Conservation (phyloP, 1,284 basidiomycete genomes). For the Boletus sp. region DNA sequence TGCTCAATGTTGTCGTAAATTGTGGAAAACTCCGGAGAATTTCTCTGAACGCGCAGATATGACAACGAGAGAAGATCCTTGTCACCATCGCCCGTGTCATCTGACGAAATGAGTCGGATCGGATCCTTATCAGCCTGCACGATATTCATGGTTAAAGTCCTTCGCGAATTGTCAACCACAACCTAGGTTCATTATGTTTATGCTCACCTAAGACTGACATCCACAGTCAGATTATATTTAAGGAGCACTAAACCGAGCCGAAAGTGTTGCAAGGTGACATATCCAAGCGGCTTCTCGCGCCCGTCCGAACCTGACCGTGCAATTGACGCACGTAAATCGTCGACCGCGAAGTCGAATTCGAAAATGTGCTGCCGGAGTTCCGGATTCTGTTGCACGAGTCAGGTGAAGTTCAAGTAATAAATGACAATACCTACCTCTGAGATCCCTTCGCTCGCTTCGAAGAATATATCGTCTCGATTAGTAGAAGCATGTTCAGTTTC, state of each 20-base stretch:
- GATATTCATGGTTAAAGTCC: conserved; percentile 69
- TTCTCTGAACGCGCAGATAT: conserved; percentile 79
- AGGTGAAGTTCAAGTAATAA: conserved; percentile 9
- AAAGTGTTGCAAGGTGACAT: conserved; percentile 81
- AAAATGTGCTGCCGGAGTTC: conserved; percentile 82
- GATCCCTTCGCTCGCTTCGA: conserved; percentile 68
- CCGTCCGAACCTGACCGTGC: conserved; percentile 65
- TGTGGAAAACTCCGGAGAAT: conserved; percentile 84
- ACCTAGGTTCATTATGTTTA: not conserved
- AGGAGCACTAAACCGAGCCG: conserved; percentile 69
- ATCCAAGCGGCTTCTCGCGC: conserved; percentile 71
- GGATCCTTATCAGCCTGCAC: conserved; percentile 57
- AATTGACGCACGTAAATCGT: conserved; percentile 80
- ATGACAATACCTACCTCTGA: conserved; percentile 42
- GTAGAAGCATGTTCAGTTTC: conserved; percentile 39
- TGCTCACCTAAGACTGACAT: conserved; percentile 72
- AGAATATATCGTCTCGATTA: conserved; percentile 60
- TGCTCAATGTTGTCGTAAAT: conserved; percentile 88
- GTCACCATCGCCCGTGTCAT: conserved; percentile 44
- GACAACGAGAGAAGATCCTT: conserved; percentile 81
- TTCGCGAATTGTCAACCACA: conserved; percentile 28
- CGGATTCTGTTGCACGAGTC: conserved; percentile 37
- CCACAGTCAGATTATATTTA: conserved; percentile 86
- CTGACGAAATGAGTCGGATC: conserved; percentile 78
- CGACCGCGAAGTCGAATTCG: conserved; percentile 88